A percentile compares a stretch with the other conserved stretches of the same genome.
Conservation (phyloP, 371 early-diverging fungal genomes). For the Actinomortierella ambigua region DNA sequence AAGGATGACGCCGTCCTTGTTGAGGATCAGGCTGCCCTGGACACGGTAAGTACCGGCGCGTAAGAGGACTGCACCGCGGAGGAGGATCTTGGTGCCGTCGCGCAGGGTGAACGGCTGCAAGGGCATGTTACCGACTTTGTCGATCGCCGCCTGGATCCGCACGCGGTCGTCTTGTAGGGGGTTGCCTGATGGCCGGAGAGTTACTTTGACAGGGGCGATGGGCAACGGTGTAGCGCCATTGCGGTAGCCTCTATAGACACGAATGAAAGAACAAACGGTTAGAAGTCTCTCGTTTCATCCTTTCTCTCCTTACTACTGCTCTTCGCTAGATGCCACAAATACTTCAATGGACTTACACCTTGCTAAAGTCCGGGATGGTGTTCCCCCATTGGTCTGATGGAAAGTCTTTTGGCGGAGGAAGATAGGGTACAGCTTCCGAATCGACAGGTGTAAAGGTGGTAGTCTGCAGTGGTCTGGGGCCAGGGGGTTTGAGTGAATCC, state of each 20-base stretch:
- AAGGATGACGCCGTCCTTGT: slow-evolving; percentile 26
- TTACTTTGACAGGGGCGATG: slow-evolving; percentile 17
- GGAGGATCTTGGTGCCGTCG: slow-evolving; percentile 19
- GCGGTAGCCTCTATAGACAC: slow-evolving; percentile 21
- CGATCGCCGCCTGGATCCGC: slow-evolving; percentile 34
- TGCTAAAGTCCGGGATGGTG: slow-evolving; percentile 31
- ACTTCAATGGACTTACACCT: slow-evolving; percentile 31
- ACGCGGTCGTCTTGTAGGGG: slow-evolving; percentile 24
- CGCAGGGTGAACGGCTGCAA: slow-evolving; percentile 8
- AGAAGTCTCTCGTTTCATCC: too few relatives aligned
- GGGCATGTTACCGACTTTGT: slow-evolving; percentile 20
- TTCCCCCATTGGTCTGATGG: slow-evolving; percentile 36
- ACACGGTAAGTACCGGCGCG: slow-evolving; percentile 34
- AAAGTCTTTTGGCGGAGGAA: slow-evolving; percentile 26
- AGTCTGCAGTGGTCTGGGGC: too few relatives aligned
- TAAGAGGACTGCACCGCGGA: slow-evolving; percentile 24
- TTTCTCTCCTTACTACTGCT: too few relatives aligned
- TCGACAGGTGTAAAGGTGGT: too few relatives aligned
- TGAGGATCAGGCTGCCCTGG: slow-evolving; percentile 24
- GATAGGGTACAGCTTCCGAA: slow-evolving; percentile 15
- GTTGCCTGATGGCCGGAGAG: slow-evolving; percentile 28
- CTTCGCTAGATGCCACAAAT: too few relatives aligned
- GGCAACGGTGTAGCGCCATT: slow-evolving; percentile 29
- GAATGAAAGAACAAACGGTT: too few relatives aligned
- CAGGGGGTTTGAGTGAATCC: too few relatives aligned